phyloP scores from a whole-genome alignment of 805 yeast genomes.

The Pichia thaimueangensis region DNA sequence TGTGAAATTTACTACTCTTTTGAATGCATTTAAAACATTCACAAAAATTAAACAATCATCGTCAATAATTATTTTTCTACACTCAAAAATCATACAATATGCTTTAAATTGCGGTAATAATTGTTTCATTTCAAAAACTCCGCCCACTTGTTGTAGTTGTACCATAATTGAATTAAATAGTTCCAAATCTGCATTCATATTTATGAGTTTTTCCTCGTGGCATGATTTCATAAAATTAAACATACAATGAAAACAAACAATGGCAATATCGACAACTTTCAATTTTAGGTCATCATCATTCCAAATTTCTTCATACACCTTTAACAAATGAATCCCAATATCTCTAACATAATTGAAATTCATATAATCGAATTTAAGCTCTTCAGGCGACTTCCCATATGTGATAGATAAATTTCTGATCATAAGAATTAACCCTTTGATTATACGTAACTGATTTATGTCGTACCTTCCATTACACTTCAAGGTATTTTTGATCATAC shows the following conservation, averaged over 20 bases:
- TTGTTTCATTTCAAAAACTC: conserved; percentile 4
- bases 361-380: not conserved
- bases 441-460: not conserved
- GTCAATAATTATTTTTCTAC: not conserved
- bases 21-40: not conserved
- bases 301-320: no score
- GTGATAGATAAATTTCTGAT: conserved; percentile 7
- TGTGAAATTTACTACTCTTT: conserved; percentile 1
- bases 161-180: conserved; percentile 2
- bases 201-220: not conserved
- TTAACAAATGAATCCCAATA: no score
- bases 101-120: conserved; percentile 6
- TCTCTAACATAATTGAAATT: not conserved
- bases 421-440: conserved; percentile 7
- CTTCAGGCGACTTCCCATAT: not conserved
- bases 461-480: not conserved
- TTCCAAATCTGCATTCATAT: not conserved
- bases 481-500: not conserved
- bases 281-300: not conserved
- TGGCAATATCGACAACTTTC: conserved; percentile 6
- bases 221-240: conserved; percentile 4
- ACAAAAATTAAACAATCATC: conserved; percentile 1
- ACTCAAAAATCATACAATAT: conserved; percentile 1
- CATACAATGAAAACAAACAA: conserved; percentile 11
- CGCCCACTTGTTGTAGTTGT: not conserved